phyloP scores from a whole-genome alignment of 2,329 filamentous ascomycete genomes.

The Claviceps capensis region DNA sequence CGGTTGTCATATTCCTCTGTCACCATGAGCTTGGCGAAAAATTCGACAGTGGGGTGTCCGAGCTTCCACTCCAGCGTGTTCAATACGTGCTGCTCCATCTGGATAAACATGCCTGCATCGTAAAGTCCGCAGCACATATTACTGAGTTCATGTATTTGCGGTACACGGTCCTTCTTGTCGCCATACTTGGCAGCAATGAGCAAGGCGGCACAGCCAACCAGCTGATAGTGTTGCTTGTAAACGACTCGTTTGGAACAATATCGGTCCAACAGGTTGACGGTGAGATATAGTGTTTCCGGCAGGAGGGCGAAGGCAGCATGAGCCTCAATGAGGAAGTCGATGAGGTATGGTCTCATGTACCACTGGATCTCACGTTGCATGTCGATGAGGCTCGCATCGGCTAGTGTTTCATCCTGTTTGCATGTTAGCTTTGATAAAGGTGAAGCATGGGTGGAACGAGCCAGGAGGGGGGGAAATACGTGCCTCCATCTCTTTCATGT shows the following conservation, averaged over 20 bases:
- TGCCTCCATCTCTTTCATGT: constrained; percentile 92
- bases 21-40: constrained; percentile 78
- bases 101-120: constrained; percentile 98
- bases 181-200: constrained; percentile 97
- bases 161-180: constrained; percentile 97
- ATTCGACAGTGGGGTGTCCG: constrained; percentile 90
- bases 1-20: constrained; percentile 65
- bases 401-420: constrained; percentile 61
- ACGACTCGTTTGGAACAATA: constrained; percentile 97
- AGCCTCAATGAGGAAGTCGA: constrained; percentile 96
- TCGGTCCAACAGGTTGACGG: constrained; percentile 89
- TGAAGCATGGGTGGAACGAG: neutral
- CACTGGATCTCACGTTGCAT: constrained; percentile 99
- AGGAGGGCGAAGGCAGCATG: constrained; percentile 89
- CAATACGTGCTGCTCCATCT: constrained; percentile 99
- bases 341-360: constrained; percentile 97
- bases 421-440: constrained; percentile 13
- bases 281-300: constrained; percentile 89
- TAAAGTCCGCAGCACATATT: constrained; percentile 99
- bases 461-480: constrained; percentile 10
- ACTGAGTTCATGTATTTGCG: constrained; percentile 90
- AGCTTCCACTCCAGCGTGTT: constrained; percentile 95
- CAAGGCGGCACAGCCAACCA: constrained; percentile 90
- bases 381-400: constrained; percentile 94
- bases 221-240: constrained; percentile 97